These are phyloP conservation scores for Aureobasidium pullulans DNA, from an alignment of 2,329 filamentous ascomycete genomes.

Conservation along the genomic window DNA sequence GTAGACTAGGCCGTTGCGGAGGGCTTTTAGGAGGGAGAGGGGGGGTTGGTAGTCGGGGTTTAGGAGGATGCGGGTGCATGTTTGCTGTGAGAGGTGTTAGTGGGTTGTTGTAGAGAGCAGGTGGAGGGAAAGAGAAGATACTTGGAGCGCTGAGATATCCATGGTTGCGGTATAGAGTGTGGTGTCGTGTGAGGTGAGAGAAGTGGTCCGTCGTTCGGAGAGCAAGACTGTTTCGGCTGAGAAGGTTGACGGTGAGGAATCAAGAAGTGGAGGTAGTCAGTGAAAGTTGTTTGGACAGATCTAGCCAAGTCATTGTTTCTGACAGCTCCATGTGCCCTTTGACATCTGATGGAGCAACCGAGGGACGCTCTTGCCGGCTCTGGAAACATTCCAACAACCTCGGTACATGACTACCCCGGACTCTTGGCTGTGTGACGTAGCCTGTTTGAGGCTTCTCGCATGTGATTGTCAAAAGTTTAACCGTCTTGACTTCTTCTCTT, in stretches of 20 bases:
- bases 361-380: not conserved
- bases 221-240: too few species aligned
- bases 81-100: slow-evolving; percentile 41
- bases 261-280: not conserved
- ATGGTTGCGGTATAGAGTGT: not conserved
- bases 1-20: slow-evolving; percentile 95
- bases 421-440: not conserved
- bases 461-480: not conserved
- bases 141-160: slow-evolving; percentile 8
- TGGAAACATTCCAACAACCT: not conserved
- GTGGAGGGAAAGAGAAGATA: not conserved
- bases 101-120: not conserved
- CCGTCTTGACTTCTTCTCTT: not conserved
- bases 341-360: not conserved
- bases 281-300: not conserved
- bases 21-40: slow-evolving; percentile 79
- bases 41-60: slow-evolving; percentile 80
- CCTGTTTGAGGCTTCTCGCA: not conserved
- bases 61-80: slow-evolving; percentile 67
- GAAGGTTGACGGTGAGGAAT: too few species aligned
- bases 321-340: not conserved
- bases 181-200: not conserved
- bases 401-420: not conserved
- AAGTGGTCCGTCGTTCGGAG: not conserved
- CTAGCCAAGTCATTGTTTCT: not conserved